A percentile compares a stretch with the other conserved stretches of the same genome.
These are phyloP conservation scores for Xylariaceae sp. DNA, from an alignment of 2,329 filamentous ascomycete species.

Conservation along the genomic window DNA sequence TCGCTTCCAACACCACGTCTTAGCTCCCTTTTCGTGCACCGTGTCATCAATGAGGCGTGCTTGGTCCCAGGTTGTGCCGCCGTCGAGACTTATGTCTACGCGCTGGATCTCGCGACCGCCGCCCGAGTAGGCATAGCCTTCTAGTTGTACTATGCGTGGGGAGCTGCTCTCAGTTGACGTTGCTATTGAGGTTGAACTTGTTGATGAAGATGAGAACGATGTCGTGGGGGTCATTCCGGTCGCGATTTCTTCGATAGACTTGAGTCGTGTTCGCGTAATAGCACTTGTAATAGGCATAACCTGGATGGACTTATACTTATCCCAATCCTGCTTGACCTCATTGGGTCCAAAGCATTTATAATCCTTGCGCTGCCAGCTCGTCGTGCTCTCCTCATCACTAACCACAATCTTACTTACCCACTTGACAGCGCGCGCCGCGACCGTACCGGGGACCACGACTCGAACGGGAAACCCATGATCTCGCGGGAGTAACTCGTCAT, in stretches of 20 bases:
- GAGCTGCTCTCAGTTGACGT: slow-evolving; percentile 1
- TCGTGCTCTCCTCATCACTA: slow-evolving; percentile 62
- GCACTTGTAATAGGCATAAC: slow-evolving; percentile 66
- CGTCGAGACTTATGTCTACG: slow-evolving; percentile 64
- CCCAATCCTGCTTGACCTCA: slow-evolving; percentile 58
- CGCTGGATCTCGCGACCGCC: slow-evolving; percentile 62
- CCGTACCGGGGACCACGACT: slow-evolving; percentile 60
- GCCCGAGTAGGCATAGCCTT: slow-evolving; percentile 65
- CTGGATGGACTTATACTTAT: slow-evolving; percentile 59
- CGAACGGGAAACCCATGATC: slow-evolving; percentile 65
- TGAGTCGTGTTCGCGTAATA: slow-evolving; percentile 45
- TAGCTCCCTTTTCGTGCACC: slow-evolving; percentile 37
- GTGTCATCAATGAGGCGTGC: slow-evolving; percentile 53
- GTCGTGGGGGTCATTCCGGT: background rate
- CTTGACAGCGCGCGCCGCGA: slow-evolving; percentile 65
- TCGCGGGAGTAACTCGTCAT: slow-evolving; percentile 56
- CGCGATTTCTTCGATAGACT: slow-evolving; percentile 19
- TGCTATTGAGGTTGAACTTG: too few species aligned
- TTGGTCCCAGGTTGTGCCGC: slow-evolving; percentile 61
- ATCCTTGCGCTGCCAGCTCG: slow-evolving; percentile 63
- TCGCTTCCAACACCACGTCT: slow-evolving; percentile 60
- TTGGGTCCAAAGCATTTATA: slow-evolving; percentile 68
- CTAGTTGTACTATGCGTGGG: slow-evolving; percentile 34
- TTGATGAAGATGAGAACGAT: too few species aligned
- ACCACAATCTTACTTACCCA: slow-evolving; percentile 64